Evolutionary conservation across 2,329 filamentous ascomycete genomes (phyloP), one percentile per base, ranked within the genome.

Genomic region (Colletotrichum sp.): DNA sequence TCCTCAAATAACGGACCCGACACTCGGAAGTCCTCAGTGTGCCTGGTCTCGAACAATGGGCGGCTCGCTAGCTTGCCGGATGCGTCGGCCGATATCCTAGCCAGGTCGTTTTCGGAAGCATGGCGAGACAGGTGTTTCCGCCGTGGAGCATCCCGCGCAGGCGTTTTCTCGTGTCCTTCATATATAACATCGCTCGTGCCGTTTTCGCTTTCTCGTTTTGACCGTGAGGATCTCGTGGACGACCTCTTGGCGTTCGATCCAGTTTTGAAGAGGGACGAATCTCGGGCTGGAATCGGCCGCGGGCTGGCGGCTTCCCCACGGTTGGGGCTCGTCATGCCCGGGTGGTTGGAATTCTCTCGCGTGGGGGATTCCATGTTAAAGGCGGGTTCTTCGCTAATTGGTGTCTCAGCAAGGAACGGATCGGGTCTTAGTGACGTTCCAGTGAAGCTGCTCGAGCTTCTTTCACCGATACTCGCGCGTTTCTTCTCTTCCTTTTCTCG

Each of bases 261-360:
- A 2, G 90, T 87, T 79, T 90, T 94, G 67, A 90, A 87, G 44
- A 94, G 85, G 48, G 93, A 95, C 2, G 93, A 95, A 71, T 94
- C 93, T 72, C 93, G 90, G 9, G 88, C 83, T 0, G 94, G 94
- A 70, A 95, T 94, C 9, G 88, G 84, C 65, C 90, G 86, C 4
- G 89, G 88, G 70, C 85, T 89, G 30, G 85, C 81, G 78, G 68
- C 86, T 83, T 9, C 82, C 81, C 30, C 83, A n/a, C 82, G 52
- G 71, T 25, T 57, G 39, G 27, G 68, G 71, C 59, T 25, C 83
- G 83, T 36, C 81, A 84, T 65, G 75, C 71, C 75, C 68, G 16
- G 80, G 79, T 76, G 79, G 77, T 52, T 77, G 79, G 44, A 15
- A 25, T 25, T 72, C 25, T 75, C 78, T 74, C 70, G 67, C 66